A percentile compares a stretch with the other conserved stretches of the same genome.
phyloP scores from a whole-genome alignment of 1,284 basidiomycete species.

The Trametes polyzona region DNA sequence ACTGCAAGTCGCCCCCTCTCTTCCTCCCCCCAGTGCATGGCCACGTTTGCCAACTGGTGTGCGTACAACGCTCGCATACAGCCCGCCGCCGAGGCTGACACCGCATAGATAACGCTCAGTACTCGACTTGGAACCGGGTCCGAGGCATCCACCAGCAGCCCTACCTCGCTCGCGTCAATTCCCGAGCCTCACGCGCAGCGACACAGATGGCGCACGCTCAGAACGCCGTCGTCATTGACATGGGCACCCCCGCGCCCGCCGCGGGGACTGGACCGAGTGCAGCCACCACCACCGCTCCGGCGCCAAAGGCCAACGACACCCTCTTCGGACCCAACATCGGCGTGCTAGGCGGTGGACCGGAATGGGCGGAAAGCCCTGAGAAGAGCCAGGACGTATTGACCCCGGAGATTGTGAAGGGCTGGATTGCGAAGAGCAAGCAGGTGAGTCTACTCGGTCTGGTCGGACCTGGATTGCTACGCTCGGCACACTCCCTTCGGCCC shows the following conservation, averaged over 20 bases:
- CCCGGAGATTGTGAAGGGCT: constrained; percentile 75
- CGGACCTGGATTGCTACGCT: background rate
- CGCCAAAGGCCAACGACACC: constrained; percentile 50
- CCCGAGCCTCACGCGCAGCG: constrained; percentile 47
- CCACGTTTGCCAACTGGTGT: constrained; percentile 32
- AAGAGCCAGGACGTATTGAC: constrained; percentile 69
- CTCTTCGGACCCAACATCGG: constrained; percentile 73
- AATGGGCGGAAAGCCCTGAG: constrained; percentile 49
- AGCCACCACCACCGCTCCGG: constrained; percentile 18
- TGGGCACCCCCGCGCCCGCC: constrained; percentile 32
- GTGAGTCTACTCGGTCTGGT: constrained; percentile 44
- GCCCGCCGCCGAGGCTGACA: constrained; percentile 1
- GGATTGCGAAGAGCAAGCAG: constrained; percentile 87
- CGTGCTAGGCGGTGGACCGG: constrained; percentile 47
- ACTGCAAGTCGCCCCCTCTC: constrained; percentile 14
- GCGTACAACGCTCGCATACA: constrained; percentile 23
- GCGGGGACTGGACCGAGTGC: background rate
- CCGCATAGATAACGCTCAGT: constrained; percentile 50
- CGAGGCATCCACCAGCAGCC: constrained; percentile 51
- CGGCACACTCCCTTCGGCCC: no score
- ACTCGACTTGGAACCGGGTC: constrained; percentile 58
- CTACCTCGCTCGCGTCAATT: constrained; percentile 54
- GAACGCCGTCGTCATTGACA: constrained; percentile 44
- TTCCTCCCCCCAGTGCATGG: constrained; percentile 21
- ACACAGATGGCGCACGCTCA: constrained; percentile 46